Base-by-base conservation (phyloP, 169 alveolate genomes). In the Babesia ovata region DNA sequence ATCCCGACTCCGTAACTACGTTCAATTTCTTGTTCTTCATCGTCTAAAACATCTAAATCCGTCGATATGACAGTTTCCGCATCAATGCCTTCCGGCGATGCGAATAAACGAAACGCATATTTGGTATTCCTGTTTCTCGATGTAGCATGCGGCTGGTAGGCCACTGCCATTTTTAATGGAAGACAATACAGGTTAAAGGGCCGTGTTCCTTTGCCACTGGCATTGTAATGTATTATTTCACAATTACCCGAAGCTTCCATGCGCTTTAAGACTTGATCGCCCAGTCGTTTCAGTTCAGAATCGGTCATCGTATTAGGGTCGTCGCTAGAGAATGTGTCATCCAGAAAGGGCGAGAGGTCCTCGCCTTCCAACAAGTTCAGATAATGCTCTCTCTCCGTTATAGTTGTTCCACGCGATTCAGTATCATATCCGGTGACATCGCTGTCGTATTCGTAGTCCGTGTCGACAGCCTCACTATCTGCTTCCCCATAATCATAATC, bases 291-390 rank as follows among this genome's bases (percentile, higher is more conserved):
- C 3, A 75, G 75, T 33, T 75, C 78, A 11, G 29, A 17, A 29
- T 57, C 62, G 44, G 58, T 75, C 84, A 75, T 75, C 11, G 45
- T 70, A 8, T 61, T 58, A 2, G 70, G 62, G 28, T 61, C 39
- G 22, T 16, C 22, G 36, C 61, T 48, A n/a, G 84, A 63, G 42
- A 63, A 75, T n/a, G 58, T 50, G 11, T 46, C 29, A 39, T 75
- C 77, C 2, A 75, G 17, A 26, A 63, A 75, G 13, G 76, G 70
- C 6, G 63, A 0, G 52, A 75, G 29, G 46, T 75, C 84, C 60
- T 52, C 77, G 17, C 76, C 84, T 22, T 65, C 84, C 57, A 75
- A 17, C 24, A 75, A 62, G 50, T 49, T 75, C 21, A 75, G 76
- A 24, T 42, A 57, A 39, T 65, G 42, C 46, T 45, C 57, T 11